These are phyloP conservation scores for Zoysia matrella DNA, from an alignment of 202 grass and related monocot genomes.

Conservation along the genomic window DNA sequence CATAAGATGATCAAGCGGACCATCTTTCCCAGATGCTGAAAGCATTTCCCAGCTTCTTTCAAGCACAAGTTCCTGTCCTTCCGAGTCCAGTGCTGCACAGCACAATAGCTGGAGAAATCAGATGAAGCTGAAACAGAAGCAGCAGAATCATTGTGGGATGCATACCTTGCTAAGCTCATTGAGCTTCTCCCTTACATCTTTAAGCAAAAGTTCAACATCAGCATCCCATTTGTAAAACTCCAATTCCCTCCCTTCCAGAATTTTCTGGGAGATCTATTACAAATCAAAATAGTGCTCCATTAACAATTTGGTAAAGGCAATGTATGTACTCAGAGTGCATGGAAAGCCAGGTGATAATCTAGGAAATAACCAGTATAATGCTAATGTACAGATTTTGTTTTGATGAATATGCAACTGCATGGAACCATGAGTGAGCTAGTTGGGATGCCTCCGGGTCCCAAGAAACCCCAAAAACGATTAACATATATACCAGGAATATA, in stretches of 20 bases:
- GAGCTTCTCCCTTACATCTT: slow-evolving; percentile 69
- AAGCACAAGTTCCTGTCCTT: slow-evolving; percentile 85
- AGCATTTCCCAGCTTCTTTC: slow-evolving; percentile 72
- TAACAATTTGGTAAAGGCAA: slow-evolving; percentile 4
- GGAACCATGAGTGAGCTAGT: background rate
- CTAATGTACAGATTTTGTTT: background rate
- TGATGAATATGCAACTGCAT: background rate
- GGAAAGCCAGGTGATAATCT: background rate
- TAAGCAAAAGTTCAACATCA: slow-evolving; percentile 72
- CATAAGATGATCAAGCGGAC: slow-evolving; percentile 73
- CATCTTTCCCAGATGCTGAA: slow-evolving; percentile 68
- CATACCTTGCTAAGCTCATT: slow-evolving; percentile 86
- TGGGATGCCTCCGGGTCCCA: too few relatives aligned
- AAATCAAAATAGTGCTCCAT: slow-evolving; percentile 21
- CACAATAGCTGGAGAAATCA: slow-evolving; percentile 24
- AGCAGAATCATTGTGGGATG: background rate
- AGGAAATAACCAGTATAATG: background rate
- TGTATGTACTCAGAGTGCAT: background rate
- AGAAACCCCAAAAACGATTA: background rate
- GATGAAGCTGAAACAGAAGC: slow-evolving; percentile 27
- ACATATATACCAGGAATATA: background rate
- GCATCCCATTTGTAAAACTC: slow-evolving; percentile 89
- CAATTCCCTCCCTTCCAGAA: slow-evolving; percentile 67
- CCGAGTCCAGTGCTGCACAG: slow-evolving; percentile 80
- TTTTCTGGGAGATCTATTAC: slow-evolving; percentile 67